These are phyloP conservation scores for Phytopythium sindhum DNA, from an alignment of 352 stramenopile species.

Conservation along the genomic window DNA sequence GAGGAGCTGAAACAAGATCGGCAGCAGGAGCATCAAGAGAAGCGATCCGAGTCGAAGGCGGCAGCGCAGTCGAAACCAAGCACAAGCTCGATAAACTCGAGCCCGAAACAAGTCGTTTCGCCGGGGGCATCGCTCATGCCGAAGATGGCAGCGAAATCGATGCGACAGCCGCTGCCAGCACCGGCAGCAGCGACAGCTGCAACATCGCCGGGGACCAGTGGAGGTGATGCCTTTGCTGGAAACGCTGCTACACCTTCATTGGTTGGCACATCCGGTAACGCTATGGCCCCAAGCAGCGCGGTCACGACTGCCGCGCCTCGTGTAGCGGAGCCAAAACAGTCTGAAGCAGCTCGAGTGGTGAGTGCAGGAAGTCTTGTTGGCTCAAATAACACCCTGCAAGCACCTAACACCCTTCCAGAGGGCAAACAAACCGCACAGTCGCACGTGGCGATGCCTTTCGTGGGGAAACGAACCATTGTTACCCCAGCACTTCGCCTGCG, in stretches of 20 bases:
- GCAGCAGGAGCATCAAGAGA: background rate
- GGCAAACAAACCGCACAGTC: background rate
- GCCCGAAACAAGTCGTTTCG: background rate
- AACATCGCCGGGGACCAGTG: background rate
- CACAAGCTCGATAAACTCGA: background rate
- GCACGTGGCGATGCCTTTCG: background rate
- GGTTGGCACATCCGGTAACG: background rate
- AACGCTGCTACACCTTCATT: background rate
- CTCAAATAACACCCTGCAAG: background rate
- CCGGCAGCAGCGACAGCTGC: background rate
- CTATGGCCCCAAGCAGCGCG: background rate
- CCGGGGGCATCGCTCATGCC: background rate
- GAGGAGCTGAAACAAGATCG: background rate
- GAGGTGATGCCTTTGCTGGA: background rate
- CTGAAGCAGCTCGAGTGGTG: background rate
- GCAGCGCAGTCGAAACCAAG: background rate
- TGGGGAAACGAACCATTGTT: background rate
- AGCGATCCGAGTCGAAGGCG: background rate
- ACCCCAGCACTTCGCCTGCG: background rate
- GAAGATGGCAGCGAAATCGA: slow-evolving; percentile 5
- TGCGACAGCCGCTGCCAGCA: background rate
- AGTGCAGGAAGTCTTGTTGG: background rate
- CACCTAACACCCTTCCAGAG: background rate
- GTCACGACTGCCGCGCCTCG: background rate
- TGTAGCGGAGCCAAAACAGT: background rate